Evolutionary conservation across 495 filamentous ascomycete genomes (phyloP).

Genomic region (Xylaria longipes): DNA sequence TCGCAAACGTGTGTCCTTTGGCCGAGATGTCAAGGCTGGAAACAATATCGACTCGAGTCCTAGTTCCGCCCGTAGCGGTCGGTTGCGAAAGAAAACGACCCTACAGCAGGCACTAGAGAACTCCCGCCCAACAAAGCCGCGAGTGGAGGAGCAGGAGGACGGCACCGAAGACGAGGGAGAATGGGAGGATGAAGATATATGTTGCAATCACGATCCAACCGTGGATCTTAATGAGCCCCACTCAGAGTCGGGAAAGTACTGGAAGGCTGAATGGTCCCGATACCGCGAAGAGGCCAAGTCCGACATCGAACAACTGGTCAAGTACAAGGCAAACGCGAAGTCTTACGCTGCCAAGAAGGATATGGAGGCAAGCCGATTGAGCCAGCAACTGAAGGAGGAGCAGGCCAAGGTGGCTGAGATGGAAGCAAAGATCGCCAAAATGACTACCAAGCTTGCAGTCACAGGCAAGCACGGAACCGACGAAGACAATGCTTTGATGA

Average conservation of each 20-base stretch:
- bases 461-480: slow-evolving; percentile 47
- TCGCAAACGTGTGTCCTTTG: slow-evolving; percentile 91
- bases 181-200: slow-evolving; percentile 52
- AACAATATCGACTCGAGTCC: slow-evolving; percentile 66
- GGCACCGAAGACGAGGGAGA: slow-evolving; percentile 43
- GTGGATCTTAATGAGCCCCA: slow-evolving; percentile 80
- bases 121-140: slow-evolving; percentile 42
- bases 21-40: slow-evolving; percentile 60
- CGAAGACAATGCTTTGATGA: slow-evolving; percentile 56
- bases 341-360: slow-evolving; percentile 92
- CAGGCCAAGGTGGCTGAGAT: slow-evolving; percentile 61
- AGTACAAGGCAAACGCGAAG: slow-evolving; percentile 83
- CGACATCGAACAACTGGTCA: slow-evolving; percentile 79
- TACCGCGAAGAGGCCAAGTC: slow-evolving; percentile 80
- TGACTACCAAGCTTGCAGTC: slow-evolving; percentile 60
- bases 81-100: slow-evolving; percentile 50
- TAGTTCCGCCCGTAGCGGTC: slow-evolving; percentile 28
- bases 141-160: slow-evolving; percentile 29
- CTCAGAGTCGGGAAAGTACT: slow-evolving; percentile 87
- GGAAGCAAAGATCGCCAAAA: slow-evolving; percentile 67
- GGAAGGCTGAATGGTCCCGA: slow-evolving; percentile 87
- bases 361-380: slow-evolving; percentile 72
- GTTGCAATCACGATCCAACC: slow-evolving; percentile 65
- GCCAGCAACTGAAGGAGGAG: slow-evolving; percentile 72
- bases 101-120: slow-evolving; percentile 63